Percentiles rank a stretch among this genome's conserved stretches.
These are phyloP conservation scores for Pelargonium cotyledonis DNA, from an alignment of 441 rosid species.

Conservation along the genomic window DNA sequence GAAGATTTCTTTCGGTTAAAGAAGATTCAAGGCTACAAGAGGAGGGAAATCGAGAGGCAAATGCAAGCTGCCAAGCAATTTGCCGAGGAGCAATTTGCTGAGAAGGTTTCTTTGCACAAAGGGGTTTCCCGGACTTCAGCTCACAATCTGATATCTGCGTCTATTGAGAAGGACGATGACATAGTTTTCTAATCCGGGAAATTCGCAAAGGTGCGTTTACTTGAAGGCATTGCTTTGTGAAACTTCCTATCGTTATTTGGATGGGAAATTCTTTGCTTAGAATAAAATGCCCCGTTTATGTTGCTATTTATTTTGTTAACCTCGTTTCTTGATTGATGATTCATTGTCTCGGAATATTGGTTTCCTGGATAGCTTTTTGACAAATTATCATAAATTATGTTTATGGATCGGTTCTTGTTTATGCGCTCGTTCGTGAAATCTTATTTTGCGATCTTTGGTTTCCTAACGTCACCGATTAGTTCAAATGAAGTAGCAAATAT, in stretches of 20 bases:
- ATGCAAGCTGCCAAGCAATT: slow-evolving; percentile 20
- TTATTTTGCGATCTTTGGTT: background rate
- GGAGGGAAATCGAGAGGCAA: background rate
- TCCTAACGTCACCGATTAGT: no score
- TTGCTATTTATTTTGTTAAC: background rate
- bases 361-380: background rate
- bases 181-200: slow-evolving; percentile 17
- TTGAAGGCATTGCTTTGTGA: background rate
- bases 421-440: background rate
- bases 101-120: slow-evolving; percentile 25
- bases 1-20: slow-evolving; percentile 26
- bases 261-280: slow-evolving; percentile 1
- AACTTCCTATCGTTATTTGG: background rate
- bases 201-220: background rate
- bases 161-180: slow-evolving; percentile 21
- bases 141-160: slow-evolving; percentile 18
- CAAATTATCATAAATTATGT: background rate
- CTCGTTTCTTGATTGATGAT: background rate
- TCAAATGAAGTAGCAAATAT: no score
- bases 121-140: slow-evolving; percentile 18
- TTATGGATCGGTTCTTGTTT: background rate
- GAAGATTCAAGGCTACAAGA: slow-evolving; percentile 4
- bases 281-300: slow-evolving; percentile 2
- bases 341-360: background rate
- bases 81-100: slow-evolving; percentile 22